Conservation (phyloP, 495 filamentous ascomycete genomes). For the Trichoderma asperelloides region DNA sequence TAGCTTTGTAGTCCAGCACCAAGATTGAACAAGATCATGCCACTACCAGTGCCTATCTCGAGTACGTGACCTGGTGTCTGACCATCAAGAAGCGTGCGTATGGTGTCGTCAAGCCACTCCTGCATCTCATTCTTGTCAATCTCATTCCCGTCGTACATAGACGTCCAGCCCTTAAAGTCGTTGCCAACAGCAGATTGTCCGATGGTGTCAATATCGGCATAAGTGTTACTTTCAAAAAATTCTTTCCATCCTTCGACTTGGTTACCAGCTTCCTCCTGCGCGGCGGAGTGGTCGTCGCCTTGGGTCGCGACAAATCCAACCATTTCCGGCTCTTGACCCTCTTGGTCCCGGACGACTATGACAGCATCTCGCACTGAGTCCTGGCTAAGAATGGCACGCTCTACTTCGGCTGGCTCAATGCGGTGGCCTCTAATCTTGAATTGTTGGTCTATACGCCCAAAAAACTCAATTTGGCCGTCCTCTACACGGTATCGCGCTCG, state of each 20-base stretch:
- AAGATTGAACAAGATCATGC: conserved; percentile 18
- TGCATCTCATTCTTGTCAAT: conserved; percentile 14
- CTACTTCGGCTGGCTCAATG: conserved; percentile 26
- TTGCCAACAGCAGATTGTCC: neutral
- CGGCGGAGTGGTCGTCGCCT: conserved; percentile 1
- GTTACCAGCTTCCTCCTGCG: conserved; percentile 6
- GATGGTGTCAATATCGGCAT: conserved; percentile 6
- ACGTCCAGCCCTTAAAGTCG: conserved; percentile 14
- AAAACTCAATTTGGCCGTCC: conserved; percentile 30
- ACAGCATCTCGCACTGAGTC: conserved; percentile 12
- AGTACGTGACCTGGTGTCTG: conserved; percentile 13
- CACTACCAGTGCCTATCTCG: conserved; percentile 17
- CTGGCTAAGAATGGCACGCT: conserved; percentile 20
- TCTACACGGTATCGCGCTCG: conserved; percentile 22
- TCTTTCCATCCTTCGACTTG: conserved; percentile 8
- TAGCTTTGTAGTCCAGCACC: conserved; percentile 11
- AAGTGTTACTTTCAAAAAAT: neutral
- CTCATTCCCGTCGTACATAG: conserved; percentile 13
- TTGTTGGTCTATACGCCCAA: conserved; percentile 37
- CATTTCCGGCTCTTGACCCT: conserved; percentile 10
- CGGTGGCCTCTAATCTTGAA: conserved; percentile 40
- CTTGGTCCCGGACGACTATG: conserved; percentile 12
- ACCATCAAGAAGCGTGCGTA: conserved; percentile 10
- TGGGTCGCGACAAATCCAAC: conserved; percentile 10
- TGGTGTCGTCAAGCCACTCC: conserved; percentile 15